Conservation (phyloP, 2,329 filamentous ascomycete genomes). For the Akanthomyces uredinophilus region DNA sequence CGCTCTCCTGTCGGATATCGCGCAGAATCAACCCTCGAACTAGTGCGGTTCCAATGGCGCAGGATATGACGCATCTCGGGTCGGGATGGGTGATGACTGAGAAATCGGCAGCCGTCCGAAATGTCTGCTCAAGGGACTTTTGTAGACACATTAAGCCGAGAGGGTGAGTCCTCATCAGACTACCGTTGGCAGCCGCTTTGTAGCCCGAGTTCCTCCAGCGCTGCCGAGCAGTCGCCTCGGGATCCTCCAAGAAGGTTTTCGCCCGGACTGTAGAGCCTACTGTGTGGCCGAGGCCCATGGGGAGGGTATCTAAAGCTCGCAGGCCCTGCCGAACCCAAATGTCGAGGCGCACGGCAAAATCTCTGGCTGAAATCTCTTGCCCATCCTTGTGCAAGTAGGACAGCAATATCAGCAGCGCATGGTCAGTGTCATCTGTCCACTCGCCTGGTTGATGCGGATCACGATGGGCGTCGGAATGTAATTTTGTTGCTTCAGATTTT, state of each 20-base stretch:
- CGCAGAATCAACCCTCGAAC: slow-evolving; percentile 41
- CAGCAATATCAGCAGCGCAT: slow-evolving; percentile 44
- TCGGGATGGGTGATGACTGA: slow-evolving; percentile 43
- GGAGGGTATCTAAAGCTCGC: slow-evolving; percentile 39
- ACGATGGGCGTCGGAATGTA: slow-evolving; percentile 40
- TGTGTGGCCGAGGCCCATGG: slow-evolving; percentile 43
- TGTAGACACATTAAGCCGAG: slow-evolving; percentile 40
- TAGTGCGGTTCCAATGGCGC: slow-evolving; percentile 42
- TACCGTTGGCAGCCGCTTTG: slow-evolving; percentile 45
- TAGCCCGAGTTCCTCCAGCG: slow-evolving; percentile 37
- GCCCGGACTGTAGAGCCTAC: slow-evolving; percentile 40
- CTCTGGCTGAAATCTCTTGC: slow-evolving; percentile 29
- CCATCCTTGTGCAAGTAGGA: slow-evolving; percentile 42
- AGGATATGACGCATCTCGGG: slow-evolving; percentile 45
- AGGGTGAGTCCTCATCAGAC: slow-evolving; percentile 48
- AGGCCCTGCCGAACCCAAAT: slow-evolving; percentile 45
- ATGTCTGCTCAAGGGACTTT: slow-evolving; percentile 37
- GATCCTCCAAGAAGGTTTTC: slow-evolving; percentile 34
- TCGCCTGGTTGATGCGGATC: slow-evolving; percentile 35
- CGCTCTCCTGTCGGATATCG: slow-evolving; percentile 34
- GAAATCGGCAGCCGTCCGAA: slow-evolving; percentile 33
- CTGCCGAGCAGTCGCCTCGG: slow-evolving; percentile 33
- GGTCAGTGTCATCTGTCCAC: slow-evolving; percentile 54
- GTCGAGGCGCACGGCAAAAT: slow-evolving; percentile 40
- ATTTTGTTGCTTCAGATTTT: slow-evolving; percentile 32